phyloP scores from a whole-genome alignment of 1,284 basidiomycete species.

The Ceratobasidium sp. region DNA sequence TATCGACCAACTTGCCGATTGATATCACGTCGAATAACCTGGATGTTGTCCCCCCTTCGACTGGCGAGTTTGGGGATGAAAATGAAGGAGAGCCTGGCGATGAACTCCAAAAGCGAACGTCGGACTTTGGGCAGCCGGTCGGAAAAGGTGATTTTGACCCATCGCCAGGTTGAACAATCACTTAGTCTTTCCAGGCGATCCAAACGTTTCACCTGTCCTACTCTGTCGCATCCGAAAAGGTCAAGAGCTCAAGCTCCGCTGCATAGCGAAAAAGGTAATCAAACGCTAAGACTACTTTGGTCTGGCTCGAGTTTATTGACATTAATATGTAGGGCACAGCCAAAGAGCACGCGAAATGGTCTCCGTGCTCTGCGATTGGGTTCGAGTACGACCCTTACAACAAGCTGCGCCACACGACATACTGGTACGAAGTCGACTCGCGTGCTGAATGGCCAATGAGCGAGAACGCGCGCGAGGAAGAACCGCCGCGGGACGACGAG shows the following conservation, averaged over 20 bases:
- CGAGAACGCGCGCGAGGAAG: constrained; percentile 83
- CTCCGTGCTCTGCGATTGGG: constrained; percentile 90
- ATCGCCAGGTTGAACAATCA: neutral
- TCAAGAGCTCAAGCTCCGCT: constrained; percentile 87
- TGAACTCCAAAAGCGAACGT: constrained; percentile 73
- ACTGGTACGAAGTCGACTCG: constrained; percentile 91
- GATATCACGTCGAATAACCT: constrained; percentile 83
- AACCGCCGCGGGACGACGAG: constrained; percentile 77
- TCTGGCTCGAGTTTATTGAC: neutral
- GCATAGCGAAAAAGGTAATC: constrained; percentile 90
- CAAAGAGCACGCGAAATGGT: constrained; percentile 99
- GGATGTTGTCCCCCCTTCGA: constrained; percentile 59
- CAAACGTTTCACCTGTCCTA: constrained; percentile 71
- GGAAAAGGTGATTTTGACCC: constrained; percentile 67
- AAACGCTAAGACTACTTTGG: neutral
- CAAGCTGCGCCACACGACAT: constrained; percentile 92
- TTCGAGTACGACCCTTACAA: constrained; percentile 99
- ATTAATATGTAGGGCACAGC: constrained; percentile 77
- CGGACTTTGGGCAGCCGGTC: constrained; percentile 84
- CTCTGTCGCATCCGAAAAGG: constrained; percentile 94
- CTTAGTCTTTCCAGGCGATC: constrained; percentile 58
- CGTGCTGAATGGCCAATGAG: constrained; percentile 84
- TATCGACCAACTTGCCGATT: constrained; percentile 74
- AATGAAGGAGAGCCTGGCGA: constrained; percentile 64
- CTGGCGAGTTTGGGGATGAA: constrained; percentile 46